These are phyloP conservation scores for Limonium bicolor DNA, from an alignment of 148 eudicot genomes.

Conservation along the genomic window DNA sequence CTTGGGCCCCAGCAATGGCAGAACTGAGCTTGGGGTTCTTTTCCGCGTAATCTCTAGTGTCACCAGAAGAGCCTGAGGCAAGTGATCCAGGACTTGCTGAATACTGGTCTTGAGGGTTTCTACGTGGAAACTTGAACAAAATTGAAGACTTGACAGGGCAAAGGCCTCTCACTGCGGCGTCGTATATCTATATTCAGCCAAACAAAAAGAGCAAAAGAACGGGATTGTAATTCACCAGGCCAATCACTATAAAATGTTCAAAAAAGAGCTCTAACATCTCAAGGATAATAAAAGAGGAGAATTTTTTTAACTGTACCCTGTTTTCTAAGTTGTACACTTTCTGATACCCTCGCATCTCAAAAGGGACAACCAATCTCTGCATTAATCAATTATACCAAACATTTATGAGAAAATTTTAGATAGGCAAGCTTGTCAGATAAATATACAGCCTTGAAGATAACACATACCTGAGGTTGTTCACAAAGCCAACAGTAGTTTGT, in stretches of 20 bases:
- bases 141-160: constrained; percentile 25
- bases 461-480: constrained; percentile 45
- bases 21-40: constrained; percentile 39
- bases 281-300: not conserved
- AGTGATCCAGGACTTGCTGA: constrained; percentile 45
- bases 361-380: constrained; percentile 38
- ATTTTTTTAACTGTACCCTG: constrained; percentile 23
- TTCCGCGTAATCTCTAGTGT: constrained; percentile 17
- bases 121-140: constrained; percentile 28
- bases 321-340: constrained; percentile 52
- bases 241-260: not conserved
- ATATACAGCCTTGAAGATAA: not conserved
- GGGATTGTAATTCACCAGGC: not conserved
- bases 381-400: not conserved
- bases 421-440: not conserved
- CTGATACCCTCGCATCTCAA: constrained; percentile 52
- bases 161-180: constrained; percentile 36
- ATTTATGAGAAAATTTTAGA: not conserved
- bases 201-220: not conserved
- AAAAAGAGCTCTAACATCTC: not conserved
- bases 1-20: constrained; percentile 65
- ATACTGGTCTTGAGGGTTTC: constrained; percentile 28
- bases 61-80: constrained; percentile 9
- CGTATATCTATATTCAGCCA: constrained; percentile 21
- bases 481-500: constrained; percentile 58